Conservation (phyloP, 169 alveolate genomes). For the Plasmodium berghei region DNA sequence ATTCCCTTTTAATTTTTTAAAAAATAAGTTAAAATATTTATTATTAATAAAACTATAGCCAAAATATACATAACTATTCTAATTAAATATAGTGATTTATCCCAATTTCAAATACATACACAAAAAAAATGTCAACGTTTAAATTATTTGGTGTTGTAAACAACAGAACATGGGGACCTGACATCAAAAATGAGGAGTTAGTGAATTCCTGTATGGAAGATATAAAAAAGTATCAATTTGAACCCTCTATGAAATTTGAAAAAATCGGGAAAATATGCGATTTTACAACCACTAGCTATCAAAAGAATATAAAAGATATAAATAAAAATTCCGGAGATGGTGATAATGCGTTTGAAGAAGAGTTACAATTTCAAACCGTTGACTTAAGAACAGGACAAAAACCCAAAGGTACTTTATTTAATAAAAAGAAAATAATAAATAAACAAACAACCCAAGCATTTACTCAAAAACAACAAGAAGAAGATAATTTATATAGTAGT, state of each 20-base stretch:
- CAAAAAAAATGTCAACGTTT: conserved; percentile 25
- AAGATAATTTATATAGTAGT: conserved; percentile 82
- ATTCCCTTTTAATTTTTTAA: too few species aligned
- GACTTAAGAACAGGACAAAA: conserved; percentile 82
- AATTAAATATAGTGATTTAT: too few species aligned
- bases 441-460: conserved; percentile 88
- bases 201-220: conserved; percentile 83
- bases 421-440: conserved; percentile 78
- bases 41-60: too few species aligned
- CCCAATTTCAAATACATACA: background rate
- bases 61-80: too few species aligned
- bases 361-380: conserved; percentile 86
- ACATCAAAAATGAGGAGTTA: conserved; percentile 79
- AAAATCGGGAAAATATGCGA: conserved; percentile 88
- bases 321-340: conserved; percentile 77
- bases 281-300: conserved; percentile 87
- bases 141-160: conserved; percentile 25
- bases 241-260: conserved; percentile 88
- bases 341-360: conserved; percentile 81
- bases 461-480: conserved; percentile 87
- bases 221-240: conserved; percentile 87
- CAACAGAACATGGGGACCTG: conserved; percentile 86
- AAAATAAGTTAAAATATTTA: too few species aligned
- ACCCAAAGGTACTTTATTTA: conserved; percentile 77
- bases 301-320: conserved; percentile 80